Evolutionary conservation across 2,329 filamentous ascomycete species (phyloP).

Genomic region (Exophiala dermatitidis): DNA sequence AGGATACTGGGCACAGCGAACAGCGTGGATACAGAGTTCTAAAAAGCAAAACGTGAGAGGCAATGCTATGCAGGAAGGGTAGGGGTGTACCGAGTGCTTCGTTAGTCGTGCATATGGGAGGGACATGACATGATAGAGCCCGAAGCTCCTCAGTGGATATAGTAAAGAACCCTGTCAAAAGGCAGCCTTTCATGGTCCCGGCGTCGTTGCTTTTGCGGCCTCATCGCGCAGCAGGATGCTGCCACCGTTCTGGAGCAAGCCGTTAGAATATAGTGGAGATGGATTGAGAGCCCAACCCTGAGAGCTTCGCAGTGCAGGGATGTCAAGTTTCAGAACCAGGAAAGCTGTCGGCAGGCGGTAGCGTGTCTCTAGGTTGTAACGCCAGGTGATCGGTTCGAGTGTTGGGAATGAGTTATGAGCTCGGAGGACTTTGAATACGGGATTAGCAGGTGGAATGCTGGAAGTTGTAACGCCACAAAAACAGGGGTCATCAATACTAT

Average conservation of each 20-base stretch:
- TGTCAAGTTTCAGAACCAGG: too few species aligned
- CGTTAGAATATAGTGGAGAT: not conserved
- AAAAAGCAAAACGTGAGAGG: not conserved
- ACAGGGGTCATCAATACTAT: too few species aligned
- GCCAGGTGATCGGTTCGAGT: too few species aligned
- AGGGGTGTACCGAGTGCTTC: not conserved
- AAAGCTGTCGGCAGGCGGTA: too few species aligned
- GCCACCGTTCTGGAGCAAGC: not conserved
- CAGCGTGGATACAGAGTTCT: too few species aligned
- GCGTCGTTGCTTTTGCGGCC: not conserved
- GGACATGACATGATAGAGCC: not conserved
- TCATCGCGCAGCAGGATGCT: not conserved
- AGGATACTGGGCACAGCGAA: not conserved
- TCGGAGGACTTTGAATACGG: too few species aligned
- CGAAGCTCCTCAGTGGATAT: not conserved
- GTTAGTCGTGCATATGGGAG: not conserved
- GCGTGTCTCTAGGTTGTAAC: too few species aligned
- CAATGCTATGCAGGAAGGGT: not conserved
- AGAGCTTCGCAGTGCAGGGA: not conserved
- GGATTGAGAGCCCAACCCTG: not conserved
- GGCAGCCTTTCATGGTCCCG: not conserved
- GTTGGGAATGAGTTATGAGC: too few species aligned
- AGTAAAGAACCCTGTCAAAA: not conserved
- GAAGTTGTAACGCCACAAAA: too few species aligned
- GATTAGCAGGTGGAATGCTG: too few species aligned